phyloP scores from a whole-genome alignment of 176 grass and related monocot genomes.

The Rhipidocladum racemiflorum region DNA sequence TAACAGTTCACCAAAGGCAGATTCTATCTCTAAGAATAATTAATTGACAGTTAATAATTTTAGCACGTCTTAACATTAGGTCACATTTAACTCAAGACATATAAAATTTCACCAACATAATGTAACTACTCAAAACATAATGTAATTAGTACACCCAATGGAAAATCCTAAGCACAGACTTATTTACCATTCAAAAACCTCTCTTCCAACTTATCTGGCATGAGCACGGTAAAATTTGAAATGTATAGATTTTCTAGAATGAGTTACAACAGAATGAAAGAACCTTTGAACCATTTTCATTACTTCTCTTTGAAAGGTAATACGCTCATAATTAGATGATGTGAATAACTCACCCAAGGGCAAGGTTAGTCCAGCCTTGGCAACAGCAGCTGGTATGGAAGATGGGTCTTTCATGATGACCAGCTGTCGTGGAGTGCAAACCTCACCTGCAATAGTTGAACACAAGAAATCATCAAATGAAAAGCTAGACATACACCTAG shows the following conservation, averaged over 20 bases:
- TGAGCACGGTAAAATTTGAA: not conserved
- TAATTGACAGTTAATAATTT: not conserved
- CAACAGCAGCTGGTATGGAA: constrained; percentile 65
- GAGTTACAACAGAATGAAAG: not conserved
- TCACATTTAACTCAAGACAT: not conserved
- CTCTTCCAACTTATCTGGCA: not conserved
- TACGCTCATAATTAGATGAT: not conserved
- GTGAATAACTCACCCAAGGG: constrained; percentile 58
- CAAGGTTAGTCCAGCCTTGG: constrained; percentile 65
- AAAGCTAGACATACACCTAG: not conserved
- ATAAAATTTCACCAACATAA: not conserved
- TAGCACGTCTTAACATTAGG: not conserved
- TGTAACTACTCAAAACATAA: not conserved
- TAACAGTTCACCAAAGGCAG: not conserved
- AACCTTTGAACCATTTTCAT: not conserved
- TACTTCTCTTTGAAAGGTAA: not conserved
- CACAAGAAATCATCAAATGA: constrained; percentile 8
- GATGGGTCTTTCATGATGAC: constrained; percentile 68
- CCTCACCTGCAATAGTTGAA: constrained; percentile 53
- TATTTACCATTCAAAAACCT: not conserved
- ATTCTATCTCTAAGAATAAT: not conserved
- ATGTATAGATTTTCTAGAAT: not conserved
- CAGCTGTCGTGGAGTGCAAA: constrained; percentile 67
- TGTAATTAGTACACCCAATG: not conserved
- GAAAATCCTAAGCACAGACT: not conserved